phyloP scores from a whole-genome alignment of 495 filamentous ascomycete species.

The Penicillium nucicola region DNA sequence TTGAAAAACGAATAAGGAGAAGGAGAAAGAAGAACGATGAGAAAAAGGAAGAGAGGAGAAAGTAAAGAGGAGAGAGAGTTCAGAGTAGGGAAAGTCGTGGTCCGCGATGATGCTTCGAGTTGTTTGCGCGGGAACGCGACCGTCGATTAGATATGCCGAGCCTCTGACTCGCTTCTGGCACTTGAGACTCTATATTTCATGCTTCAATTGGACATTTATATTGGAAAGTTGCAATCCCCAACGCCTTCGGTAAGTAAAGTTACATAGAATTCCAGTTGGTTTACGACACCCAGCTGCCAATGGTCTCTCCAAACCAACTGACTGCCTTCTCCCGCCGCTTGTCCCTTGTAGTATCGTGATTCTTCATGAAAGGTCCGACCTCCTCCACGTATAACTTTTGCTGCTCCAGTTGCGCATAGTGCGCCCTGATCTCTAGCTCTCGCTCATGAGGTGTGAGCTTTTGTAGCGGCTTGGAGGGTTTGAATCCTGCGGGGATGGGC shows the following conservation, averaged over 20 bases:
- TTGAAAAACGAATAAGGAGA: background rate
- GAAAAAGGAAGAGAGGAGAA: background rate
- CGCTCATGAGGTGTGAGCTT: constrained; percentile 60
- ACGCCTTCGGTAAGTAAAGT: constrained; percentile 6
- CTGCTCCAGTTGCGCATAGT: constrained; percentile 58
- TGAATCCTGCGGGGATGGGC: constrained; percentile 31
- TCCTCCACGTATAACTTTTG: constrained; percentile 51
- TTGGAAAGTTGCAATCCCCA: background rate
- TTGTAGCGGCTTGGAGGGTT: constrained; percentile 53
- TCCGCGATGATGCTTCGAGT: constrained; percentile 31
- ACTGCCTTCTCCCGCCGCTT: constrained; percentile 58
- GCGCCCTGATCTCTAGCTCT: constrained; percentile 61
- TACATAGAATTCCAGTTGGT: background rate
- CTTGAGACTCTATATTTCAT: no score
- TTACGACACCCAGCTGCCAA: constrained; percentile 45
- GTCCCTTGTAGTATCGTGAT: constrained; percentile 54
- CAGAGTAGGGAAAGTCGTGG: constrained; percentile 7
- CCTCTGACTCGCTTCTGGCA: background rate
- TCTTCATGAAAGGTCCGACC: constrained; percentile 52
- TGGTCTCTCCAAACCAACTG: constrained; percentile 50
- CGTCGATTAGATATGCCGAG: constrained; percentile 23
- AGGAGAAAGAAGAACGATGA: background rate
- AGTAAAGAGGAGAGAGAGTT: constrained; percentile 1
- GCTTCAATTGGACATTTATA: background rate
- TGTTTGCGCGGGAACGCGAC: constrained; percentile 33